A percentile compares a stretch with the other conserved stretches of the same genome.
These are phyloP conservation scores for Lichina pygmaea DNA, from an alignment of 495 filamentous ascomycete genomes.

Conservation along the genomic window DNA sequence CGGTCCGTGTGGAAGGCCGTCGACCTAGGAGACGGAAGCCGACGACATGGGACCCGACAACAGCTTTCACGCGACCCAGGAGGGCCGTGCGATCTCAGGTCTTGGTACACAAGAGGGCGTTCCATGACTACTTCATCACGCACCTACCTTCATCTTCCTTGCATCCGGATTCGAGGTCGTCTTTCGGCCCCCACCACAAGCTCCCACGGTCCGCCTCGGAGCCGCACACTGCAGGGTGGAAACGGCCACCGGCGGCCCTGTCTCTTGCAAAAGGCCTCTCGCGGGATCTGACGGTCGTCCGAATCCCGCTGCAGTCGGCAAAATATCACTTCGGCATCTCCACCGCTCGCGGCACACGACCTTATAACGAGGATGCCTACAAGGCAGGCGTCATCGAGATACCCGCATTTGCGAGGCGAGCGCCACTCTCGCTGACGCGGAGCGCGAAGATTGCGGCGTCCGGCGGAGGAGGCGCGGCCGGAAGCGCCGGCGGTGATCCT, in stretches of 20 bases:
- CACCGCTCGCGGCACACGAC: conserved; percentile 51
- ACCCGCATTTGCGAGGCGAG: conserved; percentile 69
- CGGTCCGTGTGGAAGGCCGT: too few relatives aligned
- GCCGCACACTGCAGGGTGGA: conserved; percentile 34
- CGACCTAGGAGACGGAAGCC: too few relatives aligned
- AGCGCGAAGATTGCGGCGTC: conserved; percentile 7
- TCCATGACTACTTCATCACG: conserved; percentile 93
- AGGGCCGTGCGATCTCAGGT: too few relatives aligned
- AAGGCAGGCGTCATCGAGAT: conserved; percentile 85
- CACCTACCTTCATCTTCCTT: conserved; percentile 82
- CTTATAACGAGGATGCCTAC: conserved; percentile 79
- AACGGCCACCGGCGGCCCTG: conserved; percentile 26
- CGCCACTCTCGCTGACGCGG: conserved; percentile 38
- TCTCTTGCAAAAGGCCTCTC: conserved; percentile 23
- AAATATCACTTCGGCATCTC: conserved; percentile 86
- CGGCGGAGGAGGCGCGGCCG: conserved; percentile 33
- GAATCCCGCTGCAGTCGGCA: conserved; percentile 78
- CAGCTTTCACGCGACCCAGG: too few relatives aligned
- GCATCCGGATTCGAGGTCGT: conserved; percentile 54
- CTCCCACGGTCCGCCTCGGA: conserved; percentile 58
- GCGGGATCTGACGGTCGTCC: conserved; percentile 81
- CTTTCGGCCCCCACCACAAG: conserved; percentile 42
- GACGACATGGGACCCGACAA: too few relatives aligned
- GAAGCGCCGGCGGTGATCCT: conserved; percentile 59
- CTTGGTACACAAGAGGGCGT: conserved; percentile 11